Conservation (phyloP, 805 yeast species). For the Candida multigemmis region DNA sequence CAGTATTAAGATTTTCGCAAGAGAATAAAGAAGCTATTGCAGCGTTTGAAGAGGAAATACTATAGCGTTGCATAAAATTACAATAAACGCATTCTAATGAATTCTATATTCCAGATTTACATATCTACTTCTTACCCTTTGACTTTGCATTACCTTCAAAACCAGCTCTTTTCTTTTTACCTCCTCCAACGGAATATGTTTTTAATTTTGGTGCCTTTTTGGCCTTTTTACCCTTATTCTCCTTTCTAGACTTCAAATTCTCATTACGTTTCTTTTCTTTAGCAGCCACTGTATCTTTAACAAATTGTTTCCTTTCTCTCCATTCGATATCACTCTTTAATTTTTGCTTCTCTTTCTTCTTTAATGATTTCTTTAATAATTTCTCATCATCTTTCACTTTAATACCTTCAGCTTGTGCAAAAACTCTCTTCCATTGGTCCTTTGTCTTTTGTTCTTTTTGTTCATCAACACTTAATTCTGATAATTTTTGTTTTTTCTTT, state of each 20-base stretch:
- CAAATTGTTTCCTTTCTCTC: slow-evolving; percentile 80
- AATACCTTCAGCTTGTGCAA: slow-evolving; percentile 81
- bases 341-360: slow-evolving; percentile 75
- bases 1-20: slow-evolving; percentile 12
- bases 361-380: slow-evolving; percentile 75
- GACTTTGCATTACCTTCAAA: slow-evolving; percentile 68
- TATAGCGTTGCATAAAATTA: too few relatives aligned
- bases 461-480: slow-evolving; percentile 49
- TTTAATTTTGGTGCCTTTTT: slow-evolving; percentile 65
- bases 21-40: slow-evolving; percentile 15
- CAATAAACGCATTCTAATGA: too few relatives aligned
- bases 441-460: slow-evolving; percentile 58
- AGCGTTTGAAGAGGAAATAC: too few relatives aligned
- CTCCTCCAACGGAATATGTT: slow-evolving; percentile 36
- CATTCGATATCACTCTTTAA: slow-evolving; percentile 85
- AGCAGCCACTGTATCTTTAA: slow-evolving; percentile 63
- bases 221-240: slow-evolving; percentile 73
- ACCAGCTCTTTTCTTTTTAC: slow-evolving; percentile 61
- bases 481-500: slow-evolving; percentile 57
- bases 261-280: slow-evolving; percentile 87
- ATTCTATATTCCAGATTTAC: too few relatives aligned
- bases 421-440: slow-evolving; percentile 75
- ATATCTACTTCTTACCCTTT: slow-evolving; percentile 17
- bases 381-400: slow-evolving; percentile 87
- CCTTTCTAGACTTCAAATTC: slow-evolving; percentile 77